Evolutionary conservation across 2,329 filamentous ascomycete genomes (phyloP).

Genomic region (Thyridium curvatum): DNA sequence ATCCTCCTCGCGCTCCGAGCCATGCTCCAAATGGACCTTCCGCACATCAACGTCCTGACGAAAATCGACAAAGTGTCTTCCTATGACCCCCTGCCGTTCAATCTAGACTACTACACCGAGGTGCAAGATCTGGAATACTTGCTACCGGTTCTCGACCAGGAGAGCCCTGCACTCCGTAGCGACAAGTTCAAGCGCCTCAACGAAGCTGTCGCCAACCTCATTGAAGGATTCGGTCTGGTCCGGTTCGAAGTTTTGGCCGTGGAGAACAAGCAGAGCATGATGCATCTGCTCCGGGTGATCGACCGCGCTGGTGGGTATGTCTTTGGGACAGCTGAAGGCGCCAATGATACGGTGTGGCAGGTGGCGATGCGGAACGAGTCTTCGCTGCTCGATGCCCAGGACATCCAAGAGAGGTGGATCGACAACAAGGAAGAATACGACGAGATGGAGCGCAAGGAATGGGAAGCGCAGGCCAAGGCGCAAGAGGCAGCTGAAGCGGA

Average conservation of each 20-base stretch:
- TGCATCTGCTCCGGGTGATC: conserved; percentile 80
- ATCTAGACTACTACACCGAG: conserved; percentile 95
- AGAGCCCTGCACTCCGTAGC: conserved; percentile 63
- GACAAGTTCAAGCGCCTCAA: conserved; percentile 82
- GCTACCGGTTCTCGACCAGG: conserved; percentile 70
- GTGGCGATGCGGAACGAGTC: conserved; percentile 79
- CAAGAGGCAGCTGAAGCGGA: conserved; percentile 10
- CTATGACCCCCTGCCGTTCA: conserved; percentile 85
- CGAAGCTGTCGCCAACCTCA: conserved; percentile 75
- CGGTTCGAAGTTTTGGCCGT: conserved; percentile 90
- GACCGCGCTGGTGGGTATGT: conserved; percentile 90
- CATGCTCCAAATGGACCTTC: conserved; percentile 97
- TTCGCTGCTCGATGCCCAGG: conserved; percentile 70
- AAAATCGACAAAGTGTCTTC: conserved; percentile 92
- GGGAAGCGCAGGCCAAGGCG: conserved; percentile 60
- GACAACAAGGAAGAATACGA: conserved; percentile 87
- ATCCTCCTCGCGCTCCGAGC: conserved; percentile 86
- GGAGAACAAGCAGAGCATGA: conserved; percentile 97
- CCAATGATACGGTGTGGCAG: conserved; percentile 96
- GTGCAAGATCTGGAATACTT: conserved; percentile 88
- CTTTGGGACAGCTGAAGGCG: conserved; percentile 83
- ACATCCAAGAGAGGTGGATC: conserved; percentile 94
- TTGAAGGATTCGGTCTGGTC: conserved; percentile 86
- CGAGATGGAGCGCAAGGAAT: conserved; percentile 65
- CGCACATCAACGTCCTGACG: conserved; percentile 90